Percentiles rank a stretch among this genome's conserved stretches.
These are phyloP conservation scores for Lizonia empirigonia DNA, from an alignment of 2,329 filamentous ascomycete species.

Conservation along the genomic window DNA sequence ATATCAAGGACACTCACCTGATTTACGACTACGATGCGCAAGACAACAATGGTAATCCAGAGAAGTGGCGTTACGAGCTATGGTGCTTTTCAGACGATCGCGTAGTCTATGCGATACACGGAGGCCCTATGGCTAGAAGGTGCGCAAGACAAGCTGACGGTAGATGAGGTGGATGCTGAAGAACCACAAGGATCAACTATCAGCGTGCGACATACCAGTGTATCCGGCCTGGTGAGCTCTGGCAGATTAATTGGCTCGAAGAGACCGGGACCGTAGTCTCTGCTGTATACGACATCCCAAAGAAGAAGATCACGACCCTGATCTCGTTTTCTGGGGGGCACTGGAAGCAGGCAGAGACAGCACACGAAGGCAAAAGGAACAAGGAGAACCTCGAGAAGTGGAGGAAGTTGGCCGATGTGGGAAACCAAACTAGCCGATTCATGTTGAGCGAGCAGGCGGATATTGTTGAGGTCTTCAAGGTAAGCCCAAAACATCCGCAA, in stretches of 20 bases:
- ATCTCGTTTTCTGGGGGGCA: constrained; percentile 62
- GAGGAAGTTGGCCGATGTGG: constrained; percentile 57
- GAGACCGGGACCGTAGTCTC: constrained; percentile 64
- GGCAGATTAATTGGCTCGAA: constrained; percentile 67
- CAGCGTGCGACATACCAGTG: constrained; percentile 63
- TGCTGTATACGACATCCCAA: constrained; percentile 61
- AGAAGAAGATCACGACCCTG: constrained; percentile 58
- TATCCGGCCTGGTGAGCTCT: constrained; percentile 62
- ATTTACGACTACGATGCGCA: constrained; percentile 63
- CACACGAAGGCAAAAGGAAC: constrained; percentile 63
- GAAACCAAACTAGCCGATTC: constrained; percentile 57
- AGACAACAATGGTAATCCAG: constrained; percentile 55
- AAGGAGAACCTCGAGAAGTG: constrained; percentile 58
- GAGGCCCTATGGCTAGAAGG: constrained; percentile 59
- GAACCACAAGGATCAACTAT: constrained; percentile 61
- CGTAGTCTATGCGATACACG: constrained; percentile 64
- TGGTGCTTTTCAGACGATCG: constrained; percentile 63
- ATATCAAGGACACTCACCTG: constrained; percentile 60
- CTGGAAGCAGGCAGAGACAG: constrained; percentile 58
- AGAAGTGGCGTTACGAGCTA: constrained; percentile 67
- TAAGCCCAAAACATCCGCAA: neutral
- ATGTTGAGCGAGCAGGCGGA: constrained; percentile 62
- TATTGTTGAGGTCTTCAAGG: constrained; percentile 58
- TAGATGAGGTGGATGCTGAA: no score
- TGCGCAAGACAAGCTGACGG: no score